These are phyloP conservation scores for Entomortierella chlamydospora DNA, from an alignment of 192 early-diverging fungal species.

Conservation along the genomic window DNA sequence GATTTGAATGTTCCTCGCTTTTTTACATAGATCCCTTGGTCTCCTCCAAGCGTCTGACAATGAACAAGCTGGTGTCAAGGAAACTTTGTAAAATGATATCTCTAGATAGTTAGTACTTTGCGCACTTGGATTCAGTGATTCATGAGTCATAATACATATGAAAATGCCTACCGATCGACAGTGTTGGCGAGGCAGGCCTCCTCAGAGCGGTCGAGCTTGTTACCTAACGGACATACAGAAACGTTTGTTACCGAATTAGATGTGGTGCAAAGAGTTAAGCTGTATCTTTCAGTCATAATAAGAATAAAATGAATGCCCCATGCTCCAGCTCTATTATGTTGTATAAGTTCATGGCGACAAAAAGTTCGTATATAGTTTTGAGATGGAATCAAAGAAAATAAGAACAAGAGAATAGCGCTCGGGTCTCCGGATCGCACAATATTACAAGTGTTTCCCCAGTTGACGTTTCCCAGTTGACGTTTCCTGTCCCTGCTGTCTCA, in stretches of 20 bases:
- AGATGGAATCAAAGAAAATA: too few relatives aligned
- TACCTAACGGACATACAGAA: constrained; percentile 27
- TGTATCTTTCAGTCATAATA: too few relatives aligned
- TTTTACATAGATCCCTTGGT: constrained; percentile 57
- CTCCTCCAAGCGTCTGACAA: constrained; percentile 65
- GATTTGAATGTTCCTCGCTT: not conserved
- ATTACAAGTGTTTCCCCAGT: too few relatives aligned
- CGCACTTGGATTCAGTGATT: not conserved
- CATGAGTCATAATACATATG: not conserved
- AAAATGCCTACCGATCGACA: constrained; percentile 59
- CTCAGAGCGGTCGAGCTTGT: constrained; percentile 65
- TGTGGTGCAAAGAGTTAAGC: too few relatives aligned
- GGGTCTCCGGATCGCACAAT: too few relatives aligned
- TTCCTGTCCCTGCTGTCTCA: not conserved
- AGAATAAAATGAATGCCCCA: too few relatives aligned
- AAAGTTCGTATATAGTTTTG: too few relatives aligned
- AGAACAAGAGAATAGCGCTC: too few relatives aligned
- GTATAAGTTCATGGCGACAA: too few relatives aligned
- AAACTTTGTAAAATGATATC: constrained; percentile 44
- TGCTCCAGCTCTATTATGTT: too few relatives aligned
- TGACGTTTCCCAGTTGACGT: not conserved
- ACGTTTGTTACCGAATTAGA: too few relatives aligned
- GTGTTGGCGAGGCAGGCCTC: constrained; percentile 69
- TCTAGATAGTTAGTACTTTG: not conserved
- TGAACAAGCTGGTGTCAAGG: constrained; percentile 67